Base-by-base conservation (phyloP, 2,329 filamentous ascomycete genomes). In the Aspergillus brunneoviolaceus region DNA sequence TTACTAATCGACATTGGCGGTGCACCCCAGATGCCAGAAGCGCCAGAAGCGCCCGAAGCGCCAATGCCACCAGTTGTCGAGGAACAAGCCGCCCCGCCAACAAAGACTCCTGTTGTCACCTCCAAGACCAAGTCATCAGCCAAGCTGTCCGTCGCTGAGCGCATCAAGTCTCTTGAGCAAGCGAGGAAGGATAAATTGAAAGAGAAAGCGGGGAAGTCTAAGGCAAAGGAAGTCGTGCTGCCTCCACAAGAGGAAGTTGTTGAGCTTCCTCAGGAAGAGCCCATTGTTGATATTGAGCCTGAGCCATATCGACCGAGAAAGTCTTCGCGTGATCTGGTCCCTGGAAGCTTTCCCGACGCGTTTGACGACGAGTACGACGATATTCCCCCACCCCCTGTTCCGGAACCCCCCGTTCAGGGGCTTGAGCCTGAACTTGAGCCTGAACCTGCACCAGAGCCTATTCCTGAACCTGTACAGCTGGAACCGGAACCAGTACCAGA, bases 291-390 rank as follows among this genome's bases (percentile, higher is more conserved):
- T 10, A 27, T 58, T 49, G 47, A 59, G 21, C 62, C 63, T 16
- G 65, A 73, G 49, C 67, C 69, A 33, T 64, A 67, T 60, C 71
- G 69, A 69, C 73, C 70, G 60, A 69, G 67, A 42, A 77, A 69
- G 74, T 74, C 67, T 23, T 72, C 71, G 11, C 75, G 73, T 55
- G 77, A 79, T 56, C 72, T 73, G 31, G 76, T 85, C 5, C 85
- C 85, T 48, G 86, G 85, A 58, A 83, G 82, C 62, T 88, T 88
- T 69, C 85, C 85, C 25, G 76, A 78, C 51, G 81, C 69, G 11
- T 74, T 82, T 63, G 80, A 81, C 39, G 80, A 80, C 63, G 79
- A 82, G 42, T 70, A 62, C 42, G 61, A 65, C n/a, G 64, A 65
- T 4, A 76, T 51, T 11, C 64, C 61, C n/a, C 60, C 60, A 10